Conservation (phyloP, 345 rosid genomes). For the Fremontodendron californicum region DNA sequence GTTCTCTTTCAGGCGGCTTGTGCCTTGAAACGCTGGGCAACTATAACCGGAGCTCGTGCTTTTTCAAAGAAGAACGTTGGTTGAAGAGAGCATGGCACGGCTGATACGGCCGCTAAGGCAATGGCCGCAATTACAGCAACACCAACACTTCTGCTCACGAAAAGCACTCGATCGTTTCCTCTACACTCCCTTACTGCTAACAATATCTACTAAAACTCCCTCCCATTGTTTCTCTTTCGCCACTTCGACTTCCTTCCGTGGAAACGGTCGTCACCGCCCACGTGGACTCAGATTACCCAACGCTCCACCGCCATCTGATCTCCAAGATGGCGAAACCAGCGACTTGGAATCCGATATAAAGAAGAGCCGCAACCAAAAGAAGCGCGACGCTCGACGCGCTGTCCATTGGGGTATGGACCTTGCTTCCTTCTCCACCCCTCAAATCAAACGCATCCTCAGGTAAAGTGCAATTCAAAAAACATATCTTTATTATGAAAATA, state of each 20-base stretch:
- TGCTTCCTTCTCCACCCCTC: conserved; percentile 63
- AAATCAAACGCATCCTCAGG: conserved; percentile 68
- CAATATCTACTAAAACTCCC: conserved; percentile 13
- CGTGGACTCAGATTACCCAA: conserved; percentile 32
- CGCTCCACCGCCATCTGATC: conserved; percentile 24
- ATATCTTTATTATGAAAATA: background rate
- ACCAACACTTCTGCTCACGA: conserved; percentile 14
- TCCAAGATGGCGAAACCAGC: conserved; percentile 26
- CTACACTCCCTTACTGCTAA: conserved; percentile 13
- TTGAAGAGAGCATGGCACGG: conserved; percentile 34
- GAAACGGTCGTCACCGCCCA: conserved; percentile 24
- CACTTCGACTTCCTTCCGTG: conserved; percentile 29
- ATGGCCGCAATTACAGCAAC: conserved; percentile 28
- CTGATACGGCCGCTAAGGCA: conserved; percentile 43
- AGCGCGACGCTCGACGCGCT: conserved; percentile 88
- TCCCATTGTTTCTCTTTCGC: conserved; percentile 18
- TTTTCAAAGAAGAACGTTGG: too few species aligned
- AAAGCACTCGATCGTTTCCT: conserved; percentile 6
- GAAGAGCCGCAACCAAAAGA: conserved; percentile 79
- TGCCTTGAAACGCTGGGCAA: too few species aligned
- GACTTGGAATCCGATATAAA: conserved; percentile 43
- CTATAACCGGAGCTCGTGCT: too few species aligned
- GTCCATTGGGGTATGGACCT: conserved; percentile 80
- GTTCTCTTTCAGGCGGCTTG: too few species aligned
- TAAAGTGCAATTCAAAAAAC: background rate